Conservation (phyloP, 148 eudicot species). For the Cornus controversa region DNA sequence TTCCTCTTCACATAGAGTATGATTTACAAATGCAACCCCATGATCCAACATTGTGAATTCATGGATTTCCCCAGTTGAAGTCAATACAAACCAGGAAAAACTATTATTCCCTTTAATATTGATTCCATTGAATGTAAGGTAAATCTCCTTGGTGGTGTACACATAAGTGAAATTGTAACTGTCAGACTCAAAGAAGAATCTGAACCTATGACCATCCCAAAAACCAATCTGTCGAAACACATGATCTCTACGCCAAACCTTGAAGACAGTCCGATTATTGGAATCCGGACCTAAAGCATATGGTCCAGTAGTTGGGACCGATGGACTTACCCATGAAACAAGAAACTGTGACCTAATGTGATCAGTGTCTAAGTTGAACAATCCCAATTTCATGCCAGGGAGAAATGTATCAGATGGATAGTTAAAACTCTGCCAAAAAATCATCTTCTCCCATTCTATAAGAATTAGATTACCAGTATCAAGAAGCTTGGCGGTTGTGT, state of each 20-base stretch:
- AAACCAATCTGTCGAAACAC: not conserved
- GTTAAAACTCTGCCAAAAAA: constrained; percentile 25
- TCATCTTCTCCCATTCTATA: not conserved
- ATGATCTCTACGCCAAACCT: not conserved
- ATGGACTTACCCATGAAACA: constrained; percentile 17
- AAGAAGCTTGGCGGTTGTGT: constrained; percentile 9
- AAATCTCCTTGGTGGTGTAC: not conserved
- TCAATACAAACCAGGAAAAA: not conserved
- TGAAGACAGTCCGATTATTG: not conserved
- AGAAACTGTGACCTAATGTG: not conserved
- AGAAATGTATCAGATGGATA: constrained; percentile 22
- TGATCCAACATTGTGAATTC: not conserved
- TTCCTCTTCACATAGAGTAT: not conserved
- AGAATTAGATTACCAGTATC: constrained; percentile 20
- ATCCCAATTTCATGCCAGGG: constrained; percentile 26
- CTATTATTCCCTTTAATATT: not conserved
- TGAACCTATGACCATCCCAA: not conserved
- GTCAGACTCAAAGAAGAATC: not conserved
- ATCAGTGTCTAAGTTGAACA: not conserved
- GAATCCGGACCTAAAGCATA: not conserved
- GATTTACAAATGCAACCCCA: not conserved
- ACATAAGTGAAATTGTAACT: not conserved
- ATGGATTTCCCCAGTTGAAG: not conserved
- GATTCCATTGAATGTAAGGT: not conserved
- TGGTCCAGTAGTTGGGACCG: constrained; percentile 16